Conservation (phyloP, 805 yeast species). For the Yamadazyma nakazawae region DNA sequence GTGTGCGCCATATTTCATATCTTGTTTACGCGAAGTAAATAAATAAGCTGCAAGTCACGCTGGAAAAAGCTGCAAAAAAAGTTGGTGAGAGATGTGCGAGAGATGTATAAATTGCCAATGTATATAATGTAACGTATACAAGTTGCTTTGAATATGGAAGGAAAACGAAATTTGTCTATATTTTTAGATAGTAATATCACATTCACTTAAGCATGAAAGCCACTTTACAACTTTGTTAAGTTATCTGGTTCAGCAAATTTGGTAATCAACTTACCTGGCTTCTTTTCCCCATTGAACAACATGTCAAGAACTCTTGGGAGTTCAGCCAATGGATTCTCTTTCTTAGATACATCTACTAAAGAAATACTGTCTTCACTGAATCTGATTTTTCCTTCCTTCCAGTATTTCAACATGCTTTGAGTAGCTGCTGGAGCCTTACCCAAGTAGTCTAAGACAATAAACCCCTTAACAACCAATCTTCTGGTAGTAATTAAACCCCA, state of each 20-base stretch:
- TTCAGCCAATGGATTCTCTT: conserved; percentile 26
- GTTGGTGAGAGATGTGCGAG: neutral
- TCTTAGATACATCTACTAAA: conserved; percentile 30
- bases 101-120: neutral
- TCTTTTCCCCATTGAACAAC: conserved; percentile 43
- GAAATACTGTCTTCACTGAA: conserved; percentile 15
- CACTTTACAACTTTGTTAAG: conserved; percentile 1
- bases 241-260: conserved; percentile 26
- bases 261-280: conserved; percentile 50
- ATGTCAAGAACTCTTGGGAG: conserved; percentile 49
- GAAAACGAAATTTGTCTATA: neutral
- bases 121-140: no score
- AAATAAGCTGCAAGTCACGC: neutral
- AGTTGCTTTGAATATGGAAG: no score
- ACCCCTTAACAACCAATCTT: conserved; percentile 20
- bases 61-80: neutral
- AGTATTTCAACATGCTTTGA: conserved; percentile 12
- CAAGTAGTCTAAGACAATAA: conserved; percentile 18
- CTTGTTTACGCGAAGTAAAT: neutral
- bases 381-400: conserved; percentile 18
- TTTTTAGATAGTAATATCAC: no score
- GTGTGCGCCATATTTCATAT: neutral
- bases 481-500: conserved; percentile 23
- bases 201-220: no score
- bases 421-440: conserved; percentile 13